phyloP scores from a whole-genome alignment of 2,329 filamentous ascomycete genomes.

The Exophiala sideris region DNA sequence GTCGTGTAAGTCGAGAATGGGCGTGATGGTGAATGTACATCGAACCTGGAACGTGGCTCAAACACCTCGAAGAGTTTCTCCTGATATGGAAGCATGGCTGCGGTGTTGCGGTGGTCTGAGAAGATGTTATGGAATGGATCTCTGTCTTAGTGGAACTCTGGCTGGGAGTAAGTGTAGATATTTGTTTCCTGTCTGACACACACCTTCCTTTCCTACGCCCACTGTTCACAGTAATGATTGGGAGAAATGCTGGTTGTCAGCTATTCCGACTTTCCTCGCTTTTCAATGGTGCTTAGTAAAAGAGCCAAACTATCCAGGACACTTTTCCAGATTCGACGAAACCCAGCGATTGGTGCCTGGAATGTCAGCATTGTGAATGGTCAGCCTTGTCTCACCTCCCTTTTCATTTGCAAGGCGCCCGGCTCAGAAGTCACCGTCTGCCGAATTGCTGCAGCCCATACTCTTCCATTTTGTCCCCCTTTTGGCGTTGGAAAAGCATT shows the following conservation, averaged over 20 bases:
- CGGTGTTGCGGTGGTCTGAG: too few relatives aligned
- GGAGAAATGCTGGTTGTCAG: too few relatives aligned
- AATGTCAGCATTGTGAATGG: neutral
- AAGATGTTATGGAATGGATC: too few relatives aligned
- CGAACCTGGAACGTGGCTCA: neutral
- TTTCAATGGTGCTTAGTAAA: too few relatives aligned
- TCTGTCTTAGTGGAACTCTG: too few relatives aligned
- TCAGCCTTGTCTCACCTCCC: neutral
- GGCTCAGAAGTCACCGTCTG: neutral
- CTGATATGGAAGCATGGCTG: neutral
- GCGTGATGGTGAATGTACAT: neutral
- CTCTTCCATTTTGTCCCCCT: too few relatives aligned
- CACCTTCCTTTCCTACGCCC: too few relatives aligned
- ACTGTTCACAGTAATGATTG: too few relatives aligned
- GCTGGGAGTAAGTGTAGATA: too few relatives aligned
- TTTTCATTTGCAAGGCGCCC: neutral
- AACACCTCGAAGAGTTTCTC: neutral
- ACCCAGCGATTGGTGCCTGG: neutral
- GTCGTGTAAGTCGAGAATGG: neutral
- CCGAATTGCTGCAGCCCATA: neutral
- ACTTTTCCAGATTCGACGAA: neutral
- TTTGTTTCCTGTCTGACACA: too few relatives aligned
- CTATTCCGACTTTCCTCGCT: too few relatives aligned
- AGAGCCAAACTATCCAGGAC: neutral
- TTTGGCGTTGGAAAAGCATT: too few relatives aligned